A percentile compares a stretch with the other conserved stretches of the same genome.
Conservation (phyloP, 225 moss, liverwort and hornwort species). For the Marchantia polymorpha region DNA sequence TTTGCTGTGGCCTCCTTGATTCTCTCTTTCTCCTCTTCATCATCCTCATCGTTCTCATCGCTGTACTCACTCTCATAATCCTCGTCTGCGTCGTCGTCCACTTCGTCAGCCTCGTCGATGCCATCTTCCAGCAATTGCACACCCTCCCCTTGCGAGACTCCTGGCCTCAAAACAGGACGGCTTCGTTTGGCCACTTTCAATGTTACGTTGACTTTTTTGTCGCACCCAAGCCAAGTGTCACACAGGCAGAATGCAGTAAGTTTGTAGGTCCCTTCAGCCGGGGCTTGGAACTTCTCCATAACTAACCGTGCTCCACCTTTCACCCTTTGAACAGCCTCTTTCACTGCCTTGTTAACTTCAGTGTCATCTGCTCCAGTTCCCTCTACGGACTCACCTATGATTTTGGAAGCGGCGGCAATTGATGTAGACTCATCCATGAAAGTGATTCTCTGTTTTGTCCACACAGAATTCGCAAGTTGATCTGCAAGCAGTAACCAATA, state of each 20-base stretch:
- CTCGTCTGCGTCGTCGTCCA: conserved; percentile 58
- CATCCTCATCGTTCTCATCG: conserved; percentile 57
- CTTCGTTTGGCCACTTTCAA: conserved; percentile 82
- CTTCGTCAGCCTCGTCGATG: conserved; percentile 59
- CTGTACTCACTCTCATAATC: conserved; percentile 94
- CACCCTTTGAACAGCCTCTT: conserved; percentile 66
- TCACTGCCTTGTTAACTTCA: conserved; percentile 63
- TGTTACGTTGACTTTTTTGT: conserved; percentile 78
- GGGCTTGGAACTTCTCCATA: conserved; percentile 87
- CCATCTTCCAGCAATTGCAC: conserved; percentile 65
- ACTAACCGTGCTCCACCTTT: conserved; percentile 78
- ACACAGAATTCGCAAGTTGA: conserved; percentile 71
- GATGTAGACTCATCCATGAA: conserved; percentile 86
- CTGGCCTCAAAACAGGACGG: conserved; percentile 53
- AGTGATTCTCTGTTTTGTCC: conserved; percentile 79
- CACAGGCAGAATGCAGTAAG: conserved; percentile 85
- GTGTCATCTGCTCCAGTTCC: conserved; percentile 79
- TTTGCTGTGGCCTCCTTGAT: conserved; percentile 52
- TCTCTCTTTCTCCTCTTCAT: conserved; percentile 39
- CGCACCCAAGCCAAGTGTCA: conserved; percentile 93
- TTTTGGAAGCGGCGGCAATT: conserved; percentile 64
- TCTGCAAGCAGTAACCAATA: conserved; percentile 92
- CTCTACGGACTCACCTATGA: conserved; percentile 80
- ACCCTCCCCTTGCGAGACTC: conserved; percentile 52
- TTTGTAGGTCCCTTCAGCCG: conserved; percentile 85